Evolutionary conservation across 345 rosid genomes (phyloP), one percentile per base, ranked within the genome.

Genomic region (Corchorus capsularis): DNA sequence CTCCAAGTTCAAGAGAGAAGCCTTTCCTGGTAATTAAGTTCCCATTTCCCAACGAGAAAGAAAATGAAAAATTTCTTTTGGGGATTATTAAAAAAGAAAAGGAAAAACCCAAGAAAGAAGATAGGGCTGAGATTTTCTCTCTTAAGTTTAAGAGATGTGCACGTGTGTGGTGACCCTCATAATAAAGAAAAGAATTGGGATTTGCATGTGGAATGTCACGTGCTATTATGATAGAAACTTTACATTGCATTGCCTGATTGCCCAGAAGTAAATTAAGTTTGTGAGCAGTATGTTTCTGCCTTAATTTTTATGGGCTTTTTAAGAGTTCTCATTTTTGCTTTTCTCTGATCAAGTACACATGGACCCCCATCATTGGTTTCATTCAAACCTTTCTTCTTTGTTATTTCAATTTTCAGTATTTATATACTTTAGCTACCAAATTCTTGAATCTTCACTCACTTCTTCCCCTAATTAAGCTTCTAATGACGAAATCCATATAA

Each of bases 141-240:
- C 4, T 32, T 32, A 35, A 35, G 45, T 41, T 65, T 39, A 34
- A 52, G 66, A 79, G 70, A 76, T 17, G 63, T 66, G 86, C 79
- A 71, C 81, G 81, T 80, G 81, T 60, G 79, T 74, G 81, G 86
- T 83, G 78, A 69, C 75, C 83, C 77, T 74, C 65, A 17, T 0
- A 46, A 73, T 39, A 39, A 39, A 39, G 43, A 39, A 39, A 27
- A 81, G 72, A 19, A 8, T 61, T 39, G 43, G 43, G 73, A 75
- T n/a, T 14, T 49, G 76, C 80, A 78, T 68, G 82, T 77, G 78
- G 69, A 12, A 32, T 35, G 43, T 74, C 78, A 81, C 86, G 79
- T 83, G 82, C 35, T 57, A 41, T 20, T 43, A 19, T 75, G 60
- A 68, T 68, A 53, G 67, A 22, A 63, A 47, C 73, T 75, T 54